Evolutionary conservation across 805 yeast species (phyloP).

Genomic region (Candida dendrica): DNA sequence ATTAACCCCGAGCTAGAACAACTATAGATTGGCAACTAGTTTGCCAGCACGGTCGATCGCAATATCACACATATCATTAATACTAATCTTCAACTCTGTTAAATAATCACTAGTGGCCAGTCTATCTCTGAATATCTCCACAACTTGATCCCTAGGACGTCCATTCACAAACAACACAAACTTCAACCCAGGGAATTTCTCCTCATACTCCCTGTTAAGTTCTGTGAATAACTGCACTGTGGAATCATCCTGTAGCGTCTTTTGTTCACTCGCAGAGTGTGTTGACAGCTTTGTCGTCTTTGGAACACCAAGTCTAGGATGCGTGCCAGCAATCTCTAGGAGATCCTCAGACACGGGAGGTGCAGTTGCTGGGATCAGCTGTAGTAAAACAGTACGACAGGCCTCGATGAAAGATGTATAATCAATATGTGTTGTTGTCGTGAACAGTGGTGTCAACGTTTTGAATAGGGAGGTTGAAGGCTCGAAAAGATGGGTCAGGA

Average conservation of each 20-base stretch:
- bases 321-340: conserved; percentile 71
- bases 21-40: conserved; percentile 30
- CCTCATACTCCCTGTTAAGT: conserved; percentile 59
- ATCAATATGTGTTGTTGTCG: no score
- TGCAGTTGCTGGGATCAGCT: background rate
- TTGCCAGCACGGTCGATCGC: conserved; percentile 72
- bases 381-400: background rate
- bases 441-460: conserved; percentile 24
- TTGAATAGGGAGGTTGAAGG: conserved; percentile 44
- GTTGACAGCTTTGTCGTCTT: conserved; percentile 40
- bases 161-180: conserved; percentile 91
- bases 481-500: conserved; percentile 45
- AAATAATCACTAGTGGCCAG: conserved; percentile 48
- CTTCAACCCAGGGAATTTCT: conserved; percentile 58
- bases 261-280: conserved; percentile 70
- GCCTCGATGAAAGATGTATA: background rate
- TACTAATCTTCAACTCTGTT: conserved; percentile 57
- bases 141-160: conserved; percentile 55
- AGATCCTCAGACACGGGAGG: background rate
- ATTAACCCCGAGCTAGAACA: no score
- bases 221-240: conserved; percentile 36
- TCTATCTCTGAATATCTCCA: conserved; percentile 53
- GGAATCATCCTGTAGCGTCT: conserved; percentile 48
- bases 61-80: conserved; percentile 87
- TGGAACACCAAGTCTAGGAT: conserved; percentile 79